phyloP scores from a whole-genome alignment of 139 green algal species.

The Closterium sp. region DNA sequence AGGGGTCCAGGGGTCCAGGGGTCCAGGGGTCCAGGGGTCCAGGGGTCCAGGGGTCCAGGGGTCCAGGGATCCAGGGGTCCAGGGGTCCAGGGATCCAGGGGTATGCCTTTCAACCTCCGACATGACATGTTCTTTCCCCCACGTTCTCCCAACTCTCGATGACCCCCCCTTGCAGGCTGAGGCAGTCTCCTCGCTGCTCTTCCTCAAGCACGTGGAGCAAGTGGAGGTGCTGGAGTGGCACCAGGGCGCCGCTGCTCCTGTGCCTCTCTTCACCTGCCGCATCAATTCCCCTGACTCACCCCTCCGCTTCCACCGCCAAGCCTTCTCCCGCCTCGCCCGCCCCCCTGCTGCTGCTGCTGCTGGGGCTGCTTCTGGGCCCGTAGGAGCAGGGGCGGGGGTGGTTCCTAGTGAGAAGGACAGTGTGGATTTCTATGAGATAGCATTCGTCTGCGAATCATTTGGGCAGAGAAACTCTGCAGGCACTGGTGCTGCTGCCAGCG shows the following conservation, averaged over 20 bases:
- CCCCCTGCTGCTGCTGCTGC: background rate
- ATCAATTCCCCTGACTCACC: background rate
- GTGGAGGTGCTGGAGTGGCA: conserved; percentile 60
- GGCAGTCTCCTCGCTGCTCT: conserved; percentile 66
- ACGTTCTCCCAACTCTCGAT: no score
- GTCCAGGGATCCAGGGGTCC: no score
- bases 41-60: no score
- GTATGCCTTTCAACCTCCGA: no score
- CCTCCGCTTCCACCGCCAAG: conserved; percentile 26
- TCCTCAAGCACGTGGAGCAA: conserved; percentile 69
- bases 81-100: no score
- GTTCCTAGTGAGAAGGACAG: background rate
- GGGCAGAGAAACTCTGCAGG: background rate
- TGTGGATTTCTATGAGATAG: background rate
- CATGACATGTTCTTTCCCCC: no score
- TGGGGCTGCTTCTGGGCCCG: background rate
- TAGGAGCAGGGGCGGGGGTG: background rate
- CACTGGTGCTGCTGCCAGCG: no score
- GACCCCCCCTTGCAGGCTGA: conserved; percentile 47
- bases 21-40: no score
- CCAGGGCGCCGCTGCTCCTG: conserved; percentile 20
- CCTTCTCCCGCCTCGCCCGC: conserved; percentile 23
- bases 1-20: no score
- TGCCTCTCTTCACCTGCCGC: conserved; percentile 37
- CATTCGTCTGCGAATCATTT: background rate